Base-by-base conservation (phyloP, 1,139 yeast species). In the Pichia sp. region DNA sequence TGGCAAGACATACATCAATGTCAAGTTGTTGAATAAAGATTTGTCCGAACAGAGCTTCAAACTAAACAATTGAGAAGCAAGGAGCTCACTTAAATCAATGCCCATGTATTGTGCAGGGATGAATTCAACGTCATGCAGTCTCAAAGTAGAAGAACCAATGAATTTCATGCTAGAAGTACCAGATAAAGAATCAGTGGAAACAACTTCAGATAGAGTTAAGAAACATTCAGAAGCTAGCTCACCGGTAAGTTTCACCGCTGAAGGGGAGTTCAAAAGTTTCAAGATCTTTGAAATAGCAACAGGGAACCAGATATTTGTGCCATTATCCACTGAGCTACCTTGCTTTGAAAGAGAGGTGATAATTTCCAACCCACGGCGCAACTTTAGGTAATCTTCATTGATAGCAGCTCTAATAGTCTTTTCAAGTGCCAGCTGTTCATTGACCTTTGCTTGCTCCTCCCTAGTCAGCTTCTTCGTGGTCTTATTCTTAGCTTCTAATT, bases 1-100 rank as follows among this genome's bases (percentile, higher is more conserved):
- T 3, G 97, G 96, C 28, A 85, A 64, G 22, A 83, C 59, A 56
- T 84, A 91, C 26, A 81, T 74, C 49, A 88, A 66, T 2, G 91
- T 72, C 32, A 75, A 61, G 1, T 77, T 57, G 49, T 84, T 91
- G 40, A 88, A 68, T 3, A 86, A 79, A 17, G 71, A 66, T 52
- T 81, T 86, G 50, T 81, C 93, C 15, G 86, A 69, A 23, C 82
- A 64, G 48, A 85, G 74, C 49, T 86, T 85, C 46, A 86, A 63
- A 56, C 84, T 72, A 64, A 82, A 88, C 32, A 91, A 64, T 35
- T 52, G 58, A 3, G 55, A 48, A 8, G 85, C 72, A 14, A 79
- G 59, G 34, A 79, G 58, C 11, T 70, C 77, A 14, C 64, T 53
- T 14, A 78, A 50, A 12, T 78, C 71, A 44, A 75, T 85, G 35